Base-by-base conservation (phyloP, 805 yeast species). In the Zygoascus flipseniorum region DNA sequence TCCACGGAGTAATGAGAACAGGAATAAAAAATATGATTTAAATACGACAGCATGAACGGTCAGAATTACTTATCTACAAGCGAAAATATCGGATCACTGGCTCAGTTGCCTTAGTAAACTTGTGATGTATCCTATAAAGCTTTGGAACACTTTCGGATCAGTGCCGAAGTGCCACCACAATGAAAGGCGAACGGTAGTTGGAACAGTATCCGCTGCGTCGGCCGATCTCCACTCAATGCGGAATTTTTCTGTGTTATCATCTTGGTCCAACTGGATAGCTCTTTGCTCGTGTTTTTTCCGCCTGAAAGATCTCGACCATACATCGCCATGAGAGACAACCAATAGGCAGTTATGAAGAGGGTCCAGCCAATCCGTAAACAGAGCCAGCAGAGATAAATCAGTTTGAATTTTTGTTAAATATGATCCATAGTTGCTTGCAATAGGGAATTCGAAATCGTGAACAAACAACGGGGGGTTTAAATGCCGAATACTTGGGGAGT, bases 251-350 rank as follows among this genome's bases (percentile, higher is more conserved):
- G 16, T 14, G 14, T 16, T n/a, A 18, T 14, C 18, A 26, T 31
- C 11, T 13, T 48, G 19, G 26, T 31, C 14, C 6, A 28, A 23
- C 39, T 31, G 41, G 9, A 18, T 10, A 32, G 5, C 42, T n/a
- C 26, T 18, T 13, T 20, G 10, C 28, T 28, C 47, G 8, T 44
- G 31, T 14, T 19, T 35, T 31, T 20, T 47, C 11, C 62, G 43
- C n/a, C 60, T 46, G 48, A 45, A 58, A n/a, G 52, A n/a, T 28
- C 62, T 37, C 9, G 60, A 54, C 62, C 62, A 59, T 19, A 54
- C 56, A 28, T 53, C 53, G 19, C 50, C 51, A 16, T 18, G 16
- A 19, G 51, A 20, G 9, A 18, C 5, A 8, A 48, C 50, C 54
- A 46, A 20, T 43, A 31, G 8, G 50, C 54, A 11, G 26, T 51